phyloP scores from a whole-genome alignment of 768 basidiomycete genomes.

The Trichaptum fuscoviolaceum region DNA sequence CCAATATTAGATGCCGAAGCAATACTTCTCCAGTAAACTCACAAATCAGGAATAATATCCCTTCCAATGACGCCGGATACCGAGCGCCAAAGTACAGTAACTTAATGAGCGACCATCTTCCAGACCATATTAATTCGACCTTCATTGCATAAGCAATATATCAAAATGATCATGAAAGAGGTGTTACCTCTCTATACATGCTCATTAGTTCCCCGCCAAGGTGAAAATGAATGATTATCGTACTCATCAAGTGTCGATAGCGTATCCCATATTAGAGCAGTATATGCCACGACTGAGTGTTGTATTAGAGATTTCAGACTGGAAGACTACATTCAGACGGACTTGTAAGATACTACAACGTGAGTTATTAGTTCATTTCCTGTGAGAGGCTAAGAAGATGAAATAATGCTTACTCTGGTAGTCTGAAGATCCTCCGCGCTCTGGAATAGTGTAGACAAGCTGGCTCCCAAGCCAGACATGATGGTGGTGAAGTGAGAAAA shows the following conservation, averaged over 20 bases:
- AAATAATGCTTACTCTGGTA: background rate
- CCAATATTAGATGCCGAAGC: background rate
- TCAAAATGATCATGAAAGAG: background rate
- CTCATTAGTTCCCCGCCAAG: background rate
- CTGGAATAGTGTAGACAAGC: background rate
- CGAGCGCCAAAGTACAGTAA: background rate
- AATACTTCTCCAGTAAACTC: background rate
- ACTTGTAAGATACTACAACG: background rate
- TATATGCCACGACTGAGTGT: background rate
- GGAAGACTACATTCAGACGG: background rate
- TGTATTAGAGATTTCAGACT: background rate
- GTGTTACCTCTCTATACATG: background rate
- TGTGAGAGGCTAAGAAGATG: background rate
- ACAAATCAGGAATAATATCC: background rate
- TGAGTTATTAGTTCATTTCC: background rate
- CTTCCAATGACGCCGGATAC: background rate
- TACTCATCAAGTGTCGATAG: background rate
- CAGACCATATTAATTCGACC: background rate
- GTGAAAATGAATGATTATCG: background rate
- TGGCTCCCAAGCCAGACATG: background rate
- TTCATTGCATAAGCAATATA: background rate
- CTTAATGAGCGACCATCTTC: conserved; percentile 1
- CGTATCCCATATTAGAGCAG: background rate
- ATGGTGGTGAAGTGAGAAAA: background rate
- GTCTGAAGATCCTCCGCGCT: background rate